Evolutionary conservation across 768 basidiomycete species (phyloP).

Genomic region (Boletellus ananas): DNA sequence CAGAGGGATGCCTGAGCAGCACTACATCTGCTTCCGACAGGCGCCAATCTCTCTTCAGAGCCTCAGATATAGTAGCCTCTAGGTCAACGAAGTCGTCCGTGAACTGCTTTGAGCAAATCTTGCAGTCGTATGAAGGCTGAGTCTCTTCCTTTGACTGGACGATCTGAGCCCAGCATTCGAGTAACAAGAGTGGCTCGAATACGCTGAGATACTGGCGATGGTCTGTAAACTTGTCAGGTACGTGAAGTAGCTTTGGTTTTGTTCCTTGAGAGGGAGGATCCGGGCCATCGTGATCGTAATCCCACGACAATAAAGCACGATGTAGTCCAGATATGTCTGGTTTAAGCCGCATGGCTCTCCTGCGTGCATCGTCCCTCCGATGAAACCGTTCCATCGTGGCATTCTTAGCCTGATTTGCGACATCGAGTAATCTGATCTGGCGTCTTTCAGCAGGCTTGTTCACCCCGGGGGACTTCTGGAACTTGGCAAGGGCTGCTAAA

Average conservation of each 20-base stretch:
- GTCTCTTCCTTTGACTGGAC: constrained; percentile 68
- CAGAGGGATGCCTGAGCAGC: constrained; percentile 61
- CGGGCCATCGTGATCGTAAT: constrained; percentile 65
- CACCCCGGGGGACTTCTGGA: constrained; percentile 59
- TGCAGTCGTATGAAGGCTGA: constrained; percentile 53
- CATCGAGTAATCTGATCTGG: constrained; percentile 60
- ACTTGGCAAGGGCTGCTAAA: constrained; percentile 52
- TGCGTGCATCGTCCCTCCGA: constrained; percentile 57
- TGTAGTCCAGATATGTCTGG: constrained; percentile 83
- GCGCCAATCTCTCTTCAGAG: constrained; percentile 66
- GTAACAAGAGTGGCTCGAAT: constrained; percentile 80
- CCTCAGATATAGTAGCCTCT: constrained; percentile 57
- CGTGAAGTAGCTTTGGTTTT: constrained; percentile 33
- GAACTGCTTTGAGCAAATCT: constrained; percentile 64
- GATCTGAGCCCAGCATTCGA: constrained; percentile 92
- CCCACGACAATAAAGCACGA: constrained; percentile 78
- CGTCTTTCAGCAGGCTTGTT: constrained; percentile 57
- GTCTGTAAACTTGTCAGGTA: constrained; percentile 66
- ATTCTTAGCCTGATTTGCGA: constrained; percentile 41
- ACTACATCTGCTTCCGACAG: constrained; percentile 83
- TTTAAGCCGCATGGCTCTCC: constrained; percentile 64
- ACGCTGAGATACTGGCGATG: constrained; percentile 65
- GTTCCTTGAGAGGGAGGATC: constrained; percentile 52
- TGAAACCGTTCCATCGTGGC: constrained; percentile 48
- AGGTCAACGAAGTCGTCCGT: constrained; percentile 83